phyloP scores from a whole-genome alignment of 2,329 filamentous ascomycete species.

The Cytospora leucostoma region DNA sequence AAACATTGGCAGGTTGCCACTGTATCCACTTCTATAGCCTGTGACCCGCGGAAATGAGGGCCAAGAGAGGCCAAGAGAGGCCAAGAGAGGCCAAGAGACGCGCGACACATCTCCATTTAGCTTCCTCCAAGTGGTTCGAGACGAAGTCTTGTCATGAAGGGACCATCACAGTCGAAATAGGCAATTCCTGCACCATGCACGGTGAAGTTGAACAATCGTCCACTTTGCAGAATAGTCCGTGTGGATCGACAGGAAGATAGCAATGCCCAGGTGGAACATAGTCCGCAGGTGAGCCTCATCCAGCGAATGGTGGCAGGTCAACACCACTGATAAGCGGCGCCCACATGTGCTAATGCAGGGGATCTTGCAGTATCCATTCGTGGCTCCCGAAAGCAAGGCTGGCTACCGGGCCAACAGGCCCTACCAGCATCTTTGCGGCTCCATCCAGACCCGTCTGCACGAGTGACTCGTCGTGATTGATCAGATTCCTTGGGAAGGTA shows the following conservation, averaged over 20 bases:
- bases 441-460: conserved; percentile 21
- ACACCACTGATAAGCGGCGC: conserved; percentile 21
- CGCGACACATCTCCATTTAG: conserved; percentile 17
- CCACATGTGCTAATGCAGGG: conserved; percentile 26
- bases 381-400: conserved; percentile 6
- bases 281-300: conserved; percentile 20
- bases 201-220: not conserved
- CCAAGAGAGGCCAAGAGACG: not conserved
- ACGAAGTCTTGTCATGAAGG: conserved; percentile 9
- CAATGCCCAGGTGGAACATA: conserved; percentile 20
- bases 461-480: conserved; percentile 20
- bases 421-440: conserved; percentile 19
- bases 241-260: conserved; percentile 15
- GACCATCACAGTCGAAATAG: conserved; percentile 11
- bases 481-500: conserved; percentile 11
- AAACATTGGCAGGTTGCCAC: conserved; percentile 16
- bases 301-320: conserved; percentile 21
- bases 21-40: conserved; percentile 12
- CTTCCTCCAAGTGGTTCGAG: conserved; percentile 1
- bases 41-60: conserved; percentile 24
- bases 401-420: no score
- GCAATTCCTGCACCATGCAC: conserved; percentile 9
- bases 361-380: conserved; percentile 22
- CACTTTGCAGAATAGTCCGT: conserved; percentile 7
- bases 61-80: not conserved